Conservation (phyloP, 345 rosid species). For the Linum tenue region DNA sequence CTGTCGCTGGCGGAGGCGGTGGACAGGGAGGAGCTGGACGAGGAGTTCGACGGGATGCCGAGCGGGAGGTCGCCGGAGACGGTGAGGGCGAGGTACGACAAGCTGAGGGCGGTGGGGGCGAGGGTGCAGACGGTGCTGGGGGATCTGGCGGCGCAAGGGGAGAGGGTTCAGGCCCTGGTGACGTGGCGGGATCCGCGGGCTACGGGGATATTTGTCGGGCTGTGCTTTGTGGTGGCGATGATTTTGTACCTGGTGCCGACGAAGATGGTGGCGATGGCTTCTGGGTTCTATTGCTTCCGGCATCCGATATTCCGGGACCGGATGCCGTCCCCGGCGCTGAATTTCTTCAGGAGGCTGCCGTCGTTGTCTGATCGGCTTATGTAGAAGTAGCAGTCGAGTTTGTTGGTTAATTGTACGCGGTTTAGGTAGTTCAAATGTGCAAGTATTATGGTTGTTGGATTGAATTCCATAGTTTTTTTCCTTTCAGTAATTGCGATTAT, state of each 20-base stretch:
- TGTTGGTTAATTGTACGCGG: no score
- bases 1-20: slow-evolving; percentile 50
- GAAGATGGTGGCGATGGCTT: slow-evolving; percentile 81
- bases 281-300: slow-evolving; percentile 73
- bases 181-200: slow-evolving; percentile 85
- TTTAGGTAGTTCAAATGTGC: no score
- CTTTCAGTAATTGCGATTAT: no score
- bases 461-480: no score
- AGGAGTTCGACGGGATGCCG: slow-evolving; percentile 64
- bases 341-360: slow-evolving; percentile 72
- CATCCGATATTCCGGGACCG: slow-evolving; percentile 75
- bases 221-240: slow-evolving; percentile 68
- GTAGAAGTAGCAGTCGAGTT: slow-evolving; percentile 17
- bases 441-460: no score
- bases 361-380: slow-evolving; percentile 71
- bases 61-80: slow-evolving; percentile 41
- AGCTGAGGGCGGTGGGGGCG: slow-evolving; percentile 40
- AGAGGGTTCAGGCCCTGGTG: slow-evolving; percentile 65
- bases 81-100: slow-evolving; percentile 42
- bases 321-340: slow-evolving; percentile 62
- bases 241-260: slow-evolving; percentile 60
- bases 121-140: slow-evolving; percentile 60
- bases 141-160: slow-evolving; percentile 68
- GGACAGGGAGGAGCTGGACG: slow-evolving; percentile 55
- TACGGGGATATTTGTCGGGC: slow-evolving; percentile 59